Percentiles rank a stretch among this genome's conserved stretches.
These are phyloP conservation scores for Dentipellis sp. DNA, from an alignment of 768 basidiomycete genomes.

Conservation along the genomic window DNA sequence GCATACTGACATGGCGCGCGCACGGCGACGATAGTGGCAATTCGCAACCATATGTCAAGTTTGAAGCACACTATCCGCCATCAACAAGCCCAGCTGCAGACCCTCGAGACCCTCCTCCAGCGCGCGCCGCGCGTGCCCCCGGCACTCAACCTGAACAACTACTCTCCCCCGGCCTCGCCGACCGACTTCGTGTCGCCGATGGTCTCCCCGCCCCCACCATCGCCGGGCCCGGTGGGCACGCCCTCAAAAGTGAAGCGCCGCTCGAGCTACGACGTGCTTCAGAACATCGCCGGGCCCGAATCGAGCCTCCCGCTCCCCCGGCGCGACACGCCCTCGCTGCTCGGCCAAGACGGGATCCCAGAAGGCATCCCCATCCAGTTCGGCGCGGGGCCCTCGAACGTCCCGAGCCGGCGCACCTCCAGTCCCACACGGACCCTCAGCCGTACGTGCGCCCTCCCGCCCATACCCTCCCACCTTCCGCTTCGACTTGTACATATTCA, in stretches of 20 bases:
- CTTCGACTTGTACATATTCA: not conserved
- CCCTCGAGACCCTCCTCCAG: constrained; percentile 58
- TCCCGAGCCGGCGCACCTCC: constrained; percentile 40
- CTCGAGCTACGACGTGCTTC: constrained; percentile 65
- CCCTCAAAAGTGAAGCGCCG: constrained; percentile 35
- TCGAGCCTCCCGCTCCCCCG: constrained; percentile 64
- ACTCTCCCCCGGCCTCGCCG: constrained; percentile 28
- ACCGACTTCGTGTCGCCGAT: constrained; percentile 1
- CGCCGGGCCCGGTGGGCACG: not conserved
- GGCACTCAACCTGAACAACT: constrained; percentile 23
- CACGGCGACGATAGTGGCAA: constrained; percentile 39
- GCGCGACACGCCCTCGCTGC: constrained; percentile 31
- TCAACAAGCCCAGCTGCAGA: constrained; percentile 71
- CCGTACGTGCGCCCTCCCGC: constrained; percentile 42
- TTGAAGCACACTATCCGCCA: constrained; percentile 78
- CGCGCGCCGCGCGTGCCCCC: constrained; percentile 55
- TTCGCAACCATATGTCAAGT: constrained; percentile 73
- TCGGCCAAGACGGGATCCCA: constrained; percentile 48
- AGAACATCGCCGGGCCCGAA: constrained; percentile 65
- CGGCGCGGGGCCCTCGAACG: constrained; percentile 28
- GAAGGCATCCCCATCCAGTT: constrained; percentile 69
- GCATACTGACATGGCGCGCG: not conserved
- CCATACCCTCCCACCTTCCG: constrained; percentile 6
- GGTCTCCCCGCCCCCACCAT: not conserved
- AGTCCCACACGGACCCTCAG: constrained; percentile 76